Base-by-base conservation (phyloP, 176 grass and related monocot genomes). In the Dactylis glomerata region DNA sequence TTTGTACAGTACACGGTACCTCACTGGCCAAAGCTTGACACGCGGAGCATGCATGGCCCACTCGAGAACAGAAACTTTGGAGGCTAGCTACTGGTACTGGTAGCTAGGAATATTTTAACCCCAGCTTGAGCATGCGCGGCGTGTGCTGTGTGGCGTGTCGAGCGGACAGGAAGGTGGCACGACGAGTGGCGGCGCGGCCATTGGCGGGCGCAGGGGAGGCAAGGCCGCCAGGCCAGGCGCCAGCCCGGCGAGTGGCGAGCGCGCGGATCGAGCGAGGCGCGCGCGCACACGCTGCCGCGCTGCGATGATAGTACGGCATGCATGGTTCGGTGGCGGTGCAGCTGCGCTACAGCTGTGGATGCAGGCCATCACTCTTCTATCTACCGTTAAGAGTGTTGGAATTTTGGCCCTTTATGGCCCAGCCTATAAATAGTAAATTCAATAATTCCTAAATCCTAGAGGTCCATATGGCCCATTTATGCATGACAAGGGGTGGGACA, bases 101-200 rank as follows among this genome's bases (percentile, higher is more conserved):
- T 28, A 42, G 58, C 26, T 62, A 30, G 63, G 63, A 27, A 31
- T 70, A 64, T 15, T 54, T 52, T 79, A 81, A 62, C 67, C 14
- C 62, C 20, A 45, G 26, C 10, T 34, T 52, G 64, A 31, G 89
- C 88, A 86, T 87, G 89, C 89, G 62, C 80, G 89, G 85, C 84
- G 75, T 80, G 84, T 87, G 81, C 84, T 42, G 68, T 0, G 68
- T 26, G 88, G 57, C 80, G 87, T 86, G 87, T 84, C 79, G 84
- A 76, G 27, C 41, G 52, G 28, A 42, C 77, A 77, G 75, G 62
- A 34, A 73, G 62, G 31, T 5, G 30, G 77, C 76, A 41, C 87
- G 91, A 84, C 87, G 91, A 84, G 81, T 92, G 91, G 87, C 76
- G 37, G 78, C 81, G 81, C 83, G 28, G 69, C 44, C 14, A 90